Evolutionary conservation across 305 asterid species (phyloP).

Genomic region (Fraxinus velutina): DNA sequence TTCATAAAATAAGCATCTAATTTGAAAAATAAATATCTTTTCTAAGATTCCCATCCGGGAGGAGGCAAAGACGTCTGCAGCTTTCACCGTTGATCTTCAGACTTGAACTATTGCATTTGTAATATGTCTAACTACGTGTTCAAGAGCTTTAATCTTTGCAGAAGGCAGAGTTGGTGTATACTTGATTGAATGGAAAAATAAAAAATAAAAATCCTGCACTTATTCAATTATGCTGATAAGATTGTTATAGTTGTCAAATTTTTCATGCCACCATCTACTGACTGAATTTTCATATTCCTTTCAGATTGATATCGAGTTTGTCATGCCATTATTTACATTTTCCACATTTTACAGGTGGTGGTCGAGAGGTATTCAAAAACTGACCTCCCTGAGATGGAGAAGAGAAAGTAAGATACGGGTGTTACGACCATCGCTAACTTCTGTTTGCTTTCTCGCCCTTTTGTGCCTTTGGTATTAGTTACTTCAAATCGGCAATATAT

Average conservation of each 20-base stretch:
- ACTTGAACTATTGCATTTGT: neutral
- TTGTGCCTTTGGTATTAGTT: neutral
- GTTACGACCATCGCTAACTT: neutral
- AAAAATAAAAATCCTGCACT: neutral
- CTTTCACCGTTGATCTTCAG: neutral
- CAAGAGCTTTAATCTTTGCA: neutral
- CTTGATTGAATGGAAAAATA: neutral
- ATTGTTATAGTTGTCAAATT: neutral
- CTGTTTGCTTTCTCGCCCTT: conserved; percentile 2
- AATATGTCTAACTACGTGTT: neutral
- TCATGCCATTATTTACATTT: conserved; percentile 13
- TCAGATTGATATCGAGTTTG: neutral
- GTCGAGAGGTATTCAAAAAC: conserved; percentile 76
- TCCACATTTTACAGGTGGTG: conserved; percentile 55
- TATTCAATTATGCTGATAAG: neutral
- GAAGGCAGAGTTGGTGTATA: neutral
- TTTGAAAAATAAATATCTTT: neutral
- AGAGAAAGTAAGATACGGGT: conserved; percentile 62
- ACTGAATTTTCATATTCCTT: conserved; percentile 13
- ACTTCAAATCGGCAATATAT: neutral
- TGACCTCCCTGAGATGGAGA: conserved; percentile 91
- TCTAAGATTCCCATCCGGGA: neutral
- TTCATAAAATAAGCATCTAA: neutral
- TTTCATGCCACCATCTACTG: conserved; percentile 12
- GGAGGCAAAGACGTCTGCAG: neutral